These are phyloP conservation scores for Fusarium sp. DNA, from an alignment of 2,329 filamentous ascomycete genomes.

Conservation along the genomic window DNA sequence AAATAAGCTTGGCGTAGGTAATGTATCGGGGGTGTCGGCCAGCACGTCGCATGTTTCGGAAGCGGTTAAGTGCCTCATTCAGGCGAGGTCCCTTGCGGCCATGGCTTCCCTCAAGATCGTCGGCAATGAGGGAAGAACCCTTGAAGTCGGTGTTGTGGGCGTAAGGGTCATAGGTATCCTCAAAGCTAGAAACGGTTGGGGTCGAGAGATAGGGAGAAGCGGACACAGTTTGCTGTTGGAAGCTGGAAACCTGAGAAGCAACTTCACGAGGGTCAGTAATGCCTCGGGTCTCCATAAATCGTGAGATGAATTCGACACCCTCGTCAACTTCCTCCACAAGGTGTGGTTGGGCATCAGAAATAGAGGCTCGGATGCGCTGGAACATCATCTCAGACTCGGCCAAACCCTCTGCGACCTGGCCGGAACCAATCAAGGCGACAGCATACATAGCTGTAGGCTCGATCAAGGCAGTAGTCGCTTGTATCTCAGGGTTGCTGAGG, in stretches of 20 bases:
- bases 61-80: slow-evolving; percentile 82
- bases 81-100: slow-evolving; percentile 78
- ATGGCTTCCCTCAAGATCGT: slow-evolving; percentile 84
- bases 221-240: slow-evolving; percentile 56
- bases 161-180: slow-evolving; percentile 92
- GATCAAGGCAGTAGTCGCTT: slow-evolving; percentile 74
- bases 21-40: slow-evolving; percentile 95
- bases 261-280: slow-evolving; percentile 66
- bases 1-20: slow-evolving; percentile 95
- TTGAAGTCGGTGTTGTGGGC: slow-evolving; percentile 91
- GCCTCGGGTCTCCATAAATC: slow-evolving; percentile 67
- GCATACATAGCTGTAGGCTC: slow-evolving; percentile 93
- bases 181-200: slow-evolving; percentile 69
- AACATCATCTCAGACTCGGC: slow-evolving; percentile 87
- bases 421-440: slow-evolving; percentile 86
- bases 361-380: slow-evolving; percentile 76
- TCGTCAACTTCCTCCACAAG: slow-evolving; percentile 86
- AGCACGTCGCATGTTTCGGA: slow-evolving; percentile 92
- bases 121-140: slow-evolving; percentile 89
- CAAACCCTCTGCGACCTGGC: slow-evolving; percentile 84
- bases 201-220: slow-evolving; percentile 66
- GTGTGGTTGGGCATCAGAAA: slow-evolving; percentile 62
- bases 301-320: slow-evolving; percentile 74
- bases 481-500: slow-evolving; percentile 70
- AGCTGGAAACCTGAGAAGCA: slow-evolving; percentile 58